Evolutionary conservation across 2,329 filamentous ascomycete species (phyloP), one percentile per base, ranked within the genome.

Genomic region (Nectriaceae sp.): DNA sequence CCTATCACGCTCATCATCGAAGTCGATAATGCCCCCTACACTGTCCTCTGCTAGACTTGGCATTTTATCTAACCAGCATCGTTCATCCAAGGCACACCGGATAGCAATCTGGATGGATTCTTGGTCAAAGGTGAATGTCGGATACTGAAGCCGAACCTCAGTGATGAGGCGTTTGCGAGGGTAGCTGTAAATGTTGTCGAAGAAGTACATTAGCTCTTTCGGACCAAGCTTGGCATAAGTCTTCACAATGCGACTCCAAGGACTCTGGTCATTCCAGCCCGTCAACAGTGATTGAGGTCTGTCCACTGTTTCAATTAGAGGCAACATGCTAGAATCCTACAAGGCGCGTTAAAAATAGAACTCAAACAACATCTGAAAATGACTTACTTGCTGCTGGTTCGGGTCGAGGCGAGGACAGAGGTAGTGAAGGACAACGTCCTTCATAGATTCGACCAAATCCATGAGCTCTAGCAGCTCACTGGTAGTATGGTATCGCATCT

Each of bases 181-280:
- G 37, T 75, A 78, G 44, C 66, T 70, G 57, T 75, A 74, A 16
- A 71, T 71, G 44, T 74, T 70, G 21, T 74, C 69, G 37, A 81
- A 70, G 47, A 80, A 71, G 50, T 75, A 66, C 53, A 78, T 70
- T n/a, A 83, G 68, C 46, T 78, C 69, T 11, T 70, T 62, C 0
- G 79, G 79, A 4, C 70, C 67, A 6, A 82, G 68, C 64, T 81
- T 82, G 56, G 76, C 65, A 49, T 74, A 74, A 1, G 72, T 75
- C 50, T 72, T 71, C 35, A 75, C 61, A 26, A 75, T 69, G 16
- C 71, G 69, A 13, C 65, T 62, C 65, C 68, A 71, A 40, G 57
- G 59, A 42, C 66, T 68, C 44, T 69, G 65, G 36, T 71, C 68
- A 13, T 54, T 64, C 69, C 69, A 73, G 26, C 66, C 63, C 4